Base-by-base conservation (phyloP, 257 asterid genomes). In the Echium plantagineum region DNA sequence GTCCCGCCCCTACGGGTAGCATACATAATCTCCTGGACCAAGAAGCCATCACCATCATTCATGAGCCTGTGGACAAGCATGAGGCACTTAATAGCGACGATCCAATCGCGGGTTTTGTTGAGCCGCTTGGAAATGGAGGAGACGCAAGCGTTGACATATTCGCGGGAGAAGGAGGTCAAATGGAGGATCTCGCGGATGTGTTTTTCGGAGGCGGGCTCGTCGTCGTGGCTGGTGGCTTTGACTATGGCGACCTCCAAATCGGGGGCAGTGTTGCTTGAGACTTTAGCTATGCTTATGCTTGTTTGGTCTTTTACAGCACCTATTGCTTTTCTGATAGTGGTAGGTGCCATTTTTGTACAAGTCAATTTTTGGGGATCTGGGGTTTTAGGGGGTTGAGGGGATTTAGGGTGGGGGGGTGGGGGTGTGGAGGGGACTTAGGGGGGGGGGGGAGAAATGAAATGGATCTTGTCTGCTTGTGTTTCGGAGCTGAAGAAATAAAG, bases 301-400 rank as follows among this genome's bases (percentile, higher is more conserved):
- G 86, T 78, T 60, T 83, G 90, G 51, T 83, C 86, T 80, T 83
- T 83, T 72, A 83, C 84, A 24, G 90, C 84, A 32, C 90, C 90
- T 24, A 83, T 78, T 55, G 90, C 90, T 62, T 83, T 83, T 21
- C 90, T 76, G 2, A 80, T 75, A 0, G 89, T 80, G 57, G 55
- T 83, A 59, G 84, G 86, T 55, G 90, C 83, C 90, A 83, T 80
- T 55, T 21, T 6, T 48, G 8, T 2, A 28, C 32, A 28, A 28
- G n/a, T n/a, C n/a, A n/a, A n/a, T n/a, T 7, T 42, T 42, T 42
- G 0, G 32, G 10, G 49, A 42, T 42, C 49, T 42, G 49, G 49
- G 16, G 49, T 42, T 42, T 42, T 3, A 10, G 48, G 48, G 48
- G 9, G 48, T 10, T 38, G 15, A 10, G 48, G 48, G 15, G 9